Base-by-base conservation (phyloP, 164 flowering plant species). In the Hamamelis virginiana region DNA sequence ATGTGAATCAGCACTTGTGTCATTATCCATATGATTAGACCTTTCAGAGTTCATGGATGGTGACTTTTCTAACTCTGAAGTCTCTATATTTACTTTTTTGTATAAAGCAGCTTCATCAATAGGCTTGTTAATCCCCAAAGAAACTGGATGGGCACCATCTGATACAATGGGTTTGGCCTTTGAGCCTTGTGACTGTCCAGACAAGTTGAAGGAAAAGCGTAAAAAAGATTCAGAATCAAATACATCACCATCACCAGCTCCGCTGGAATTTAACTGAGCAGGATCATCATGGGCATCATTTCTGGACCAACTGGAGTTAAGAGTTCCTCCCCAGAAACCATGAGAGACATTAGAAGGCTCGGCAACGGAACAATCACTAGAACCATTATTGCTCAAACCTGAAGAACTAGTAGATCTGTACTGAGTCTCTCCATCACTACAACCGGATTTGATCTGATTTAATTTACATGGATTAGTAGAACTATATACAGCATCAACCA, bases 251-350 rank as follows among this genome's bases (percentile, higher is more conserved):
- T 69, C 70, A 62, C 23, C 59, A 46, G 64, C 70, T 64, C 55
- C 81, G 59, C 47, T 65, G 22, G 60, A n/a, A 62, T 74, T 66
- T 10, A 71, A 62, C 41, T 22, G 51, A 65, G 73, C 28, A 66
- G 68, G 65, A 52, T 70, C 66, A 74, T 68, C 70, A 14, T 55
- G 25, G 19, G 66, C 55, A 50, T 74, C 76, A 47, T 59, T 47
- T 66, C 15, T 72, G 59, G 69, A 28, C 56, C 67, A 77, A 51
- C 52, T 58, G 22, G 73, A 70, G 10, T 77, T 75, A 41, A 81
- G 69, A 74, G 80, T 62, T 58, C 75, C 78, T 1, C 75, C 76
- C 84, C 81, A 79, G 65, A 81, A 80, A 69, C 72, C 82, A 77
- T 86, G 71, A 58, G 78, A 65, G 22, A 59, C 28, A 27, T 64